phyloP scores from a whole-genome alignment of 2,329 filamentous ascomycete genomes.

The Ceratocystis eucalypticola region DNA sequence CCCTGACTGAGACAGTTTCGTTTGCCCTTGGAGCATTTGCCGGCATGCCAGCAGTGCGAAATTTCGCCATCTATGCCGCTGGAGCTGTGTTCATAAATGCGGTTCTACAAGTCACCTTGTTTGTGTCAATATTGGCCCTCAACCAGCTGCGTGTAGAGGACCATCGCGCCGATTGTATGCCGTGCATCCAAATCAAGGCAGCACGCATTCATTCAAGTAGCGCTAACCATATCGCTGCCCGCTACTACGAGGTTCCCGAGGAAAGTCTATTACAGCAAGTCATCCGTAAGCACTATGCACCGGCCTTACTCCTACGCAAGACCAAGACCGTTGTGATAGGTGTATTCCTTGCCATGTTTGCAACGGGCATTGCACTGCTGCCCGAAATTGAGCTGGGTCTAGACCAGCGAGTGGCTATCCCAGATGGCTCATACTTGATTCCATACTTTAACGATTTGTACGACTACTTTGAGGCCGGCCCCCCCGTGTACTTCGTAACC shows the following conservation, averaged over 20 bases:
- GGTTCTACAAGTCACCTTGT: conserved; percentile 92
- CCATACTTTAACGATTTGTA: conserved; percentile 95
- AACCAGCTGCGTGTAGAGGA: conserved; percentile 88
- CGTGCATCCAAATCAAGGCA: conserved; percentile 68
- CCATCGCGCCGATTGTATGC: conserved; percentile 79
- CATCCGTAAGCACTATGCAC: conserved; percentile 82
- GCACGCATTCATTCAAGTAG: conserved; percentile 53
- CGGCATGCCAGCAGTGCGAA: conserved; percentile 93
- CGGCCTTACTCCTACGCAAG: conserved; percentile 63
- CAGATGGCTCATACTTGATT: conserved; percentile 86
- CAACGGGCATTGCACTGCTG: conserved; percentile 69
- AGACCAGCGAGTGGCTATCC: conserved; percentile 88
- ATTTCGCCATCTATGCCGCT: conserved; percentile 92
- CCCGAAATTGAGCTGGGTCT: conserved; percentile 76
- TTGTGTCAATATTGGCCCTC: conserved; percentile 76
- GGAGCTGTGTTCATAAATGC: conserved; percentile 96
- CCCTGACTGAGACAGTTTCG: conserved; percentile 84
- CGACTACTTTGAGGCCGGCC: conserved; percentile 77
- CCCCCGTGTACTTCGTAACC: conserved; percentile 92
- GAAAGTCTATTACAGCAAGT: conserved; percentile 75
- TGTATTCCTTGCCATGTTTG: conserved; percentile 76
- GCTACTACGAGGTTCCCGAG: conserved; percentile 61
- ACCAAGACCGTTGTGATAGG: conserved; percentile 64
- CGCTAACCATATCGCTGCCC: conserved; percentile 33
- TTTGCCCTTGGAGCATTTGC: conserved; percentile 89